Conservation (phyloP, 225 moss, liverwort and hornwort genomes). For the Thuidium tamariscinum region DNA sequence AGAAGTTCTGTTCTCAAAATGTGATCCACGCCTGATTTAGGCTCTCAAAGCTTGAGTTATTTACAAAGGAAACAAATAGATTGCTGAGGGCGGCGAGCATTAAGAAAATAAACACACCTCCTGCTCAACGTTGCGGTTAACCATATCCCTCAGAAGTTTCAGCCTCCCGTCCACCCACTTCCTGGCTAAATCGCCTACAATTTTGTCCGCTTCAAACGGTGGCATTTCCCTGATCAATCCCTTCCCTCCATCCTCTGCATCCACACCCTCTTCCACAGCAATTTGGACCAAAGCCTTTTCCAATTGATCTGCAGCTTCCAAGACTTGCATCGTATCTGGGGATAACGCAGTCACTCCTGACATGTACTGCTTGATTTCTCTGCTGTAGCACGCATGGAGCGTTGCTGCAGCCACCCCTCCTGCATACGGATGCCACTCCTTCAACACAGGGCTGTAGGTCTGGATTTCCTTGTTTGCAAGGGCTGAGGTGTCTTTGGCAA, state of each 20-base stretch:
- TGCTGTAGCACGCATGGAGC: conserved; percentile 63
- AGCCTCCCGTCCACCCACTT: conserved; percentile 70
- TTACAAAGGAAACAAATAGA: not conserved
- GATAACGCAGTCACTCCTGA: conserved; percentile 29
- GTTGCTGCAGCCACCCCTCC: conserved; percentile 84
- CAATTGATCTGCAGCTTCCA: conserved; percentile 57
- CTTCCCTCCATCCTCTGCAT: conserved; percentile 93
- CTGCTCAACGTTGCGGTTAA: conserved; percentile 43
- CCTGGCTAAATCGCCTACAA: conserved; percentile 29
- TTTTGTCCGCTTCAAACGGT: conserved; percentile 71
- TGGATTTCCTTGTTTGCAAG: conserved; percentile 48
- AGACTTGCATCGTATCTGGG: conserved; percentile 59
- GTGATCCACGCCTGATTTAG: not conserved
- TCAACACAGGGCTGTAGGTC: conserved; percentile 49
- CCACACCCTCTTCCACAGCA: conserved; percentile 78
- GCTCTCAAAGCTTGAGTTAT: not conserved
- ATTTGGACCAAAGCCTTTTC: conserved; percentile 76
- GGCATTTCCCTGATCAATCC: conserved; percentile 78
- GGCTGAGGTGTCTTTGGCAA: conserved; percentile 53
- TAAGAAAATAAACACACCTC: conserved; percentile 32
- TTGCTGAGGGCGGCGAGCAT: not conserved
- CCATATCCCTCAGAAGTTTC: conserved; percentile 51
- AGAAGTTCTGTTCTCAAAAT: not conserved
- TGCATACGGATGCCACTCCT: conserved; percentile 68
- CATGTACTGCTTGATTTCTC: conserved; percentile 63